Evolutionary conservation across 805 yeast genomes (phyloP).

Genomic region (Yamadazyma scolyti): DNA sequence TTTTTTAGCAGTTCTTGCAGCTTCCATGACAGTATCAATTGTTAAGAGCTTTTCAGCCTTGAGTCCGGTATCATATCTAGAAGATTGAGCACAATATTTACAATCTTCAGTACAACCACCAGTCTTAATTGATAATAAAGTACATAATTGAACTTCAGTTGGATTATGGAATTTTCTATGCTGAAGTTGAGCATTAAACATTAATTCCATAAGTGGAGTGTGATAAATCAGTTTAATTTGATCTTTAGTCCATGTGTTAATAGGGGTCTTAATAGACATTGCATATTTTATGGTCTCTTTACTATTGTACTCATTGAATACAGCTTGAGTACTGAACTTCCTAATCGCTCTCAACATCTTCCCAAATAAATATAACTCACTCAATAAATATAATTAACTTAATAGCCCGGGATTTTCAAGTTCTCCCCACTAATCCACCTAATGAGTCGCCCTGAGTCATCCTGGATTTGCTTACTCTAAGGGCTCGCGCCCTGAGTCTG

Average conservation of each 20-base stretch:
- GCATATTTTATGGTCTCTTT: too few relatives aligned
- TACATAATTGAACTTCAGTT: constrained; percentile 67
- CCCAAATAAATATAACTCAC: too few relatives aligned
- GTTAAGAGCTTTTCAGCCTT: constrained; percentile 62
- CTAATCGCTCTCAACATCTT: too few relatives aligned
- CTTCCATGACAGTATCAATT: constrained; percentile 58
- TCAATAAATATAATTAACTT: too few relatives aligned
- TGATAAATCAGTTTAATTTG: constrained; percentile 60
- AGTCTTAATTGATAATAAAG: constrained; percentile 68
- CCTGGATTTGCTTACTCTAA: too few relatives aligned
- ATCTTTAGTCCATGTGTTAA: constrained; percentile 53
- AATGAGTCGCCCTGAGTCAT: too few relatives aligned
- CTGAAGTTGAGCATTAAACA: constrained; percentile 58
- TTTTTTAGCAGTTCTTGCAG: constrained; percentile 60
- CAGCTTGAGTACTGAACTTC: too few relatives aligned
- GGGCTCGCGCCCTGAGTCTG: too few relatives aligned
- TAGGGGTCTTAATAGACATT: constrained; percentile 13
- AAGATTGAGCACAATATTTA: constrained; percentile 75
- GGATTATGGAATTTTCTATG: constrained; percentile 70
- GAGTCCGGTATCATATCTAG: constrained; percentile 66
- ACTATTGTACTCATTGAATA: too few relatives aligned
- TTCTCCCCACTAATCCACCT: too few relatives aligned
- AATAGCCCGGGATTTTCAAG: too few relatives aligned
- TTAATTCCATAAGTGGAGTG: constrained; percentile 62
- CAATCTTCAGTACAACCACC: constrained; percentile 86